Evolutionary conservation across 2,329 filamentous ascomycete species (phyloP).

Genomic region (Penicillium aurantiogriseum): DNA sequence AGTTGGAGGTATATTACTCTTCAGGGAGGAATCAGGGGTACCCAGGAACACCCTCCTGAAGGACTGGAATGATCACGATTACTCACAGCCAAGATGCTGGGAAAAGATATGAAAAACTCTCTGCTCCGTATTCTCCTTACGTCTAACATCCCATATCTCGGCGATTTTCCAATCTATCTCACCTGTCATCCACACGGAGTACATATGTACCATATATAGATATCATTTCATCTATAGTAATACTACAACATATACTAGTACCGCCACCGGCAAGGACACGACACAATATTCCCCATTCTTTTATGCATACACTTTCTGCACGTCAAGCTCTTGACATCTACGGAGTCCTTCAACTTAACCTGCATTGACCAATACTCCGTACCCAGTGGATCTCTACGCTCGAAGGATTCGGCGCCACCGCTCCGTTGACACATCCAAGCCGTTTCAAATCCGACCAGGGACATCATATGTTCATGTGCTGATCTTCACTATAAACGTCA

Average conservation of each 20-base stretch:
- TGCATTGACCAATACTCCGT: background rate
- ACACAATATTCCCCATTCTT: conserved; percentile 2
- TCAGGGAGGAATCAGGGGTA: background rate
- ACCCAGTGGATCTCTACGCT: background rate
- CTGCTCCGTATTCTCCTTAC: background rate
- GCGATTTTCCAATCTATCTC: background rate
- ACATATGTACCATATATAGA: background rate
- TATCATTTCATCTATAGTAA: background rate
- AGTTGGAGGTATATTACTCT: background rate
- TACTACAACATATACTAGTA: background rate
- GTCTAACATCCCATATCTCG: background rate
- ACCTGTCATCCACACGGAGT: background rate
- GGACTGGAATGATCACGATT: background rate
- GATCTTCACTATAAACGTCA: conserved; percentile 1
- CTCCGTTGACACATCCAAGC: background rate
- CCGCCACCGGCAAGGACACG: conserved; percentile 12
- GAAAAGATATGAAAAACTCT: background rate
- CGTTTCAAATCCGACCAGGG: background rate
- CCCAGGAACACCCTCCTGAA: background rate
- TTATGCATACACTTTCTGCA: background rate
- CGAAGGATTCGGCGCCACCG: background rate
- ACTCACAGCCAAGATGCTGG: background rate
- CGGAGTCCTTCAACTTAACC: too few species aligned
- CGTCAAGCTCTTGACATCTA: background rate
- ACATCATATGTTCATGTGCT: background rate